Percentiles rank a stretch among this genome's conserved stretches.
Evolutionary conservation across 345 rosid genomes (phyloP).

Genomic region (Angophora floribunda): DNA sequence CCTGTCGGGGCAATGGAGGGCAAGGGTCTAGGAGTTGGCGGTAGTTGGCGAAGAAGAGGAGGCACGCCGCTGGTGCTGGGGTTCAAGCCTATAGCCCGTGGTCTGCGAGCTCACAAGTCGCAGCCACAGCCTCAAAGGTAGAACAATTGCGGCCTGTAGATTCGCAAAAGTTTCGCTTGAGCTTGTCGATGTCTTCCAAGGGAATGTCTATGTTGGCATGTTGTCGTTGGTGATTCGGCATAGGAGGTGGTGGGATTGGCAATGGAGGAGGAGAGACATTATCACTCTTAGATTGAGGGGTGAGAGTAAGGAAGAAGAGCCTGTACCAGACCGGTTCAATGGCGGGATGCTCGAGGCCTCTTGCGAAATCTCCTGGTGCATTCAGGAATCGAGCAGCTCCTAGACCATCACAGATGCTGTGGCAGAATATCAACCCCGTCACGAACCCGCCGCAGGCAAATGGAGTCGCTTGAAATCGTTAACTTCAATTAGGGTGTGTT

Average conservation of each 20-base stretch:
- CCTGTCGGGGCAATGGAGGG: conserved; percentile 43
- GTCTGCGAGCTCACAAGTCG: conserved; percentile 32
- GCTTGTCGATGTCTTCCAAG: conserved; percentile 20
- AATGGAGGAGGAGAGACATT: not conserved
- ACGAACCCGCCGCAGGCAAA: conserved; percentile 60
- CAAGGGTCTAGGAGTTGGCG: conserved; percentile 14
- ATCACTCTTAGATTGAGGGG: not conserved
- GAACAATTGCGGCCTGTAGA: conserved; percentile 30
- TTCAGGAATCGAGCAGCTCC: conserved; percentile 61
- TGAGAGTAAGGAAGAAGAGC: conserved; percentile 21
- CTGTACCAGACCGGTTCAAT: conserved; percentile 41
- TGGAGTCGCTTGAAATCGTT: conserved; percentile 35
- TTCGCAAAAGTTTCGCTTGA: conserved; percentile 6
- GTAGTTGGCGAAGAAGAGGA: conserved; percentile 60
- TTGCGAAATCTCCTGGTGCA: conserved; percentile 46
- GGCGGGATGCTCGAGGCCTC: conserved; percentile 19
- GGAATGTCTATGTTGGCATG: conserved; percentile 45
- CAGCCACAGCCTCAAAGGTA: conserved; percentile 44
- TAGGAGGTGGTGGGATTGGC: conserved; percentile 16
- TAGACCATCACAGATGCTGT: conserved; percentile 49
- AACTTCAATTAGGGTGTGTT: not conserved
- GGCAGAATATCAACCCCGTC: conserved; percentile 51
- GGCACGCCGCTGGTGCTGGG: conserved; percentile 13
- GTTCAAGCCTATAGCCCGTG: conserved; percentile 17
- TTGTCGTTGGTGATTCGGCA: conserved; percentile 25